Evolutionary conservation across 2,329 filamentous ascomycete species (phyloP), one percentile per base, ranked within the genome.

Genomic region (Nannizzia gypsea): DNA sequence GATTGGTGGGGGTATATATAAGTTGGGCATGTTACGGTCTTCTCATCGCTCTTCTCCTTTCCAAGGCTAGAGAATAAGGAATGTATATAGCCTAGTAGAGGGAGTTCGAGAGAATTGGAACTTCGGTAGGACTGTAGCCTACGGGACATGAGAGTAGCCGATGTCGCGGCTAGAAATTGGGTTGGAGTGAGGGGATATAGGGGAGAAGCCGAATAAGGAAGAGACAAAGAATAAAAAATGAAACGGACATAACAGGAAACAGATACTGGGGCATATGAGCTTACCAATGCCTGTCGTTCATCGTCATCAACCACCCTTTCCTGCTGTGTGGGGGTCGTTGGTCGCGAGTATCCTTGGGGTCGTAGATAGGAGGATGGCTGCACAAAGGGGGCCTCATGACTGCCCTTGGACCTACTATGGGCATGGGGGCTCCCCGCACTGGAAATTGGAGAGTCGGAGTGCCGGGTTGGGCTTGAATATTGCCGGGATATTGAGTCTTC

Each of bases 271-370:
- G 52, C 40, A 24, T 52, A 31, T 40, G 63, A 52, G 70, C 75
- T 72, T 67, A 79, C 77, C 70, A 80, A 69, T 64, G 74, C 77
- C 61, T 76, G 71, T 67, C 74, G 72, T 71, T 80, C 77, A 69
- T 79, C 77, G 66, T 72, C 69, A 64, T 80, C 76, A 64, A 78
- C 73, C 56, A 74, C 71, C 67, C 74, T 74, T 65, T 78, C 74
- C 58, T 71, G 68, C 64, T 72, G 69, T 26, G 48, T 54, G 48
- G 73, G 70, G 64, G 72, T 67, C 69, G 74, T 75, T 72, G 74
- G 71, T 65, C 70, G 69, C 58, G 74, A 72, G 52, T 68, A 64
- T 60, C 67, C 67, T 62, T 69, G 68, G 59, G 72, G 75, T 59
- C 73, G 75, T 64, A 78, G 71, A 66, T 77, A 77, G 63, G 75